phyloP scores from a whole-genome alignment of 768 basidiomycete species.

The Auriscalpium vulgare region DNA sequence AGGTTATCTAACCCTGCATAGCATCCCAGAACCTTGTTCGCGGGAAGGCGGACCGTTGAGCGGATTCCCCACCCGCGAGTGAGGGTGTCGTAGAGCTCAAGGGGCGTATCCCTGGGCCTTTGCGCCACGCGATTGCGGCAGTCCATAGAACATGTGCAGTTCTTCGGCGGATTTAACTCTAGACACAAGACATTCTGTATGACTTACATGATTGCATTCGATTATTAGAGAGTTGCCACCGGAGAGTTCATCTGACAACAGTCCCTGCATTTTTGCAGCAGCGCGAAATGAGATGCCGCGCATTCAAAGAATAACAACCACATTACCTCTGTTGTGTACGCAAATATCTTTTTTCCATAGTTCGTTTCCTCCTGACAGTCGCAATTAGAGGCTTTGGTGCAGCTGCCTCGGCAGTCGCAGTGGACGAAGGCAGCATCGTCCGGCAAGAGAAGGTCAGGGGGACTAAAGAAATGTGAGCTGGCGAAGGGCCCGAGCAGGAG shows the following conservation, averaged over 20 bases:
- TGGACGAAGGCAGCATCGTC: constrained; percentile 29
- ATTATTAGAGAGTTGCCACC: constrained; percentile 37
- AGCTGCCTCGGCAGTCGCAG: constrained; percentile 35
- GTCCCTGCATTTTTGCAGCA: constrained; percentile 29
- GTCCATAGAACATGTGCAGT: constrained; percentile 35
- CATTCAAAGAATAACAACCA: not conserved
- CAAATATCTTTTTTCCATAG: constrained; percentile 24
- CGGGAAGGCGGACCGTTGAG: constrained; percentile 30
- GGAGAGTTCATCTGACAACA: constrained; percentile 38
- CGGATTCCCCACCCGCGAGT: constrained; percentile 61
- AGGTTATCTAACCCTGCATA: constrained; percentile 51
- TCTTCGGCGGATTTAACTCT: constrained; percentile 13
- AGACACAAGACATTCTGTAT: not conserved
- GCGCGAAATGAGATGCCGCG: not conserved
- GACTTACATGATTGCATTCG: constrained; percentile 55
- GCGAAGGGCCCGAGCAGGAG: not conserved
- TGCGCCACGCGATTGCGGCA: constrained; percentile 62
- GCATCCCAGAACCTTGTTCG: constrained; percentile 56
- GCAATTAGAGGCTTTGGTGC: constrained; percentile 30
- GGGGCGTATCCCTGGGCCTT: constrained; percentile 41
- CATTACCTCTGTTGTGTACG: constrained; percentile 37
- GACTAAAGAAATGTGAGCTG: not conserved
- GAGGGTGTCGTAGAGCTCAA: constrained; percentile 61
- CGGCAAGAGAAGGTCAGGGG: not conserved
- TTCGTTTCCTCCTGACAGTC: constrained; percentile 40